A percentile compares a stretch with the other conserved stretches of the same genome.
Evolutionary conservation across 495 filamentous ascomycete species (phyloP).

Genomic region (Glutinoglossum americanum): DNA sequence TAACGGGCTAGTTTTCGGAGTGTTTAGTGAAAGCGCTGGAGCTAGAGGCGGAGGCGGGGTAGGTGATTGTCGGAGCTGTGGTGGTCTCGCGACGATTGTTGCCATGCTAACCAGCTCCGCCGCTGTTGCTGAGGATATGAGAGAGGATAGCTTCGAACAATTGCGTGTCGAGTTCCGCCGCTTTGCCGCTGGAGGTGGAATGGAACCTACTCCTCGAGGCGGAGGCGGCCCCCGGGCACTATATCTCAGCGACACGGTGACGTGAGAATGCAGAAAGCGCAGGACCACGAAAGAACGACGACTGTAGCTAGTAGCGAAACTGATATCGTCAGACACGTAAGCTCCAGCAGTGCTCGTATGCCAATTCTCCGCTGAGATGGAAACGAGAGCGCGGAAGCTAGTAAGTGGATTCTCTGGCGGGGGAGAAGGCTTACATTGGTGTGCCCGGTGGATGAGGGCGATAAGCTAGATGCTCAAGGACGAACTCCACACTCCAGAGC

Average conservation of each 20-base stretch:
- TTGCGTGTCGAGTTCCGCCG: background rate
- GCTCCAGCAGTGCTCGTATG: background rate
- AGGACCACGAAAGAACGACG: background rate
- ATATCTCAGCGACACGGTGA: background rate
- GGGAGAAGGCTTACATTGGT: background rate
- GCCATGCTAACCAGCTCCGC: conserved; percentile 1
- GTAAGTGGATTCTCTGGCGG: background rate
- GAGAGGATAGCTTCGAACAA: background rate
- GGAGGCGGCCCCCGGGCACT: background rate
- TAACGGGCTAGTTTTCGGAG: background rate
- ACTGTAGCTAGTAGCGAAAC: background rate
- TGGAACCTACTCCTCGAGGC: background rate
- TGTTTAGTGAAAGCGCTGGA: conserved; percentile 1
- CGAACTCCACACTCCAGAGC: too few relatives aligned
- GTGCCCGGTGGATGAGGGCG: background rate
- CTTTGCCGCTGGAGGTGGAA: background rate
- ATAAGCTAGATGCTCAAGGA: background rate
- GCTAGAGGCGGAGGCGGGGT: background rate
- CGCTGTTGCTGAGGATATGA: background rate
- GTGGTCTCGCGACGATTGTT: conserved; percentile 2
- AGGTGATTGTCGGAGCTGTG: conserved; percentile 2
- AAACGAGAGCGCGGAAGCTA: background rate
- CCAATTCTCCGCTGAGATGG: background rate
- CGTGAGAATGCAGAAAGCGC: background rate
- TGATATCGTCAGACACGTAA: background rate